Evolutionary conservation across 345 rosid species (phyloP), one percentile per base, ranked within the genome.

Genomic region (Brassica nigra): DNA sequence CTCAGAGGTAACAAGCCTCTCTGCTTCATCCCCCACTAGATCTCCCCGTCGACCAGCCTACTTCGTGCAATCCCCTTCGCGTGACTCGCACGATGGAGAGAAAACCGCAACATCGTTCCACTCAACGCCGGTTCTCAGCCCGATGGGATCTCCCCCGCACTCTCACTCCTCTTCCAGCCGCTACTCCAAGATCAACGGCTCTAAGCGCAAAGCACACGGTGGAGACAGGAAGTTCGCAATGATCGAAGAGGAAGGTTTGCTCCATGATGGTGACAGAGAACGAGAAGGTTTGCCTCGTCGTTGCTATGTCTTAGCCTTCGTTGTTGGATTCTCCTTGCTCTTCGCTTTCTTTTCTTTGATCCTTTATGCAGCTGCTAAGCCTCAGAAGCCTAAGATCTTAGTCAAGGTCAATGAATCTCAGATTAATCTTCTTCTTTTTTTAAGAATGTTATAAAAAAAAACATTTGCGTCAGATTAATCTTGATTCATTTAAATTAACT

Each of bases 31-130:
- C 1, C 98, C 97, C 3, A 88, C 93, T 4, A 88, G 97, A 80
- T 94, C 98, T 68, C 96, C 96, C 0, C 98, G 97, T 78, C 90
- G 97, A 1, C 92, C 92, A 0, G 99, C 79, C 0, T 95, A 95
- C 90, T 95, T 85, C 76, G 99, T 95, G 4, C 99, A 95, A 83
- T 89, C 94, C 76, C 99, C 97, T 3, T 92, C 97, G 0, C 84
- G 98, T 6, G 98, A 94, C 71, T 94, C 99, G 1, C 99, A 92
- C 88, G 99, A 95, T 80, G 99, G 99, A 18, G 98, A 95, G 85
- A 95, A 95, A 70, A 95, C 99, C 0, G 76, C 80, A 18, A 90
- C 98, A 15, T 95, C 98, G 6, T 89, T 95, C 70, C 99, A 95
- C 72, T 95, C 99, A 15, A 92, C 99, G 0, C 97, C 99, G 31